Evolutionary conservation across 2,329 filamentous ascomycete species (phyloP).

Genomic region (Lachnellula occidentalis): DNA sequence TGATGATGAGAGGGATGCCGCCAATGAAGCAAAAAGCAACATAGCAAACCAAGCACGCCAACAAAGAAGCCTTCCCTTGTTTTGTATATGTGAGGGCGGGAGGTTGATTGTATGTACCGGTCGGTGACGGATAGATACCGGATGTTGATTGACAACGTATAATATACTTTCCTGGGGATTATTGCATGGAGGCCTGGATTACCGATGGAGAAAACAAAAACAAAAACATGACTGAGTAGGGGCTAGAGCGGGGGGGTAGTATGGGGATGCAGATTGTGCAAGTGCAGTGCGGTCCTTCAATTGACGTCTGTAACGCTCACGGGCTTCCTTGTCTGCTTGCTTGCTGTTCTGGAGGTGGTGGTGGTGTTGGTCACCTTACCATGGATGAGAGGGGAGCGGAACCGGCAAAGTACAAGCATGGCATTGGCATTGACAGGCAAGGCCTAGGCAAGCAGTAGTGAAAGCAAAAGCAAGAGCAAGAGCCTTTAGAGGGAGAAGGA

Average conservation of each 20-base stretch:
- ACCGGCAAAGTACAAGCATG: slow-evolving; percentile 3
- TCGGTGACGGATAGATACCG: slow-evolving; percentile 5
- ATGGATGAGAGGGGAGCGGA: slow-evolving; percentile 3
- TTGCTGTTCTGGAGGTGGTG: not conserved
- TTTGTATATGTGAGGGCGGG: not conserved
- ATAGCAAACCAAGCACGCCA: slow-evolving; percentile 4
- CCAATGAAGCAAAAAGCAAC: not conserved
- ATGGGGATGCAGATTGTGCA: not conserved
- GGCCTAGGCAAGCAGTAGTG: not conserved
- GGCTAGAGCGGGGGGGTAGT: slow-evolving; percentile 1
- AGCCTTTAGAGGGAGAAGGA: not conserved
- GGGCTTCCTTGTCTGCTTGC: not conserved
- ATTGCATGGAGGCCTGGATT: slow-evolving; percentile 9
- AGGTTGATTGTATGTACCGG: slow-evolving; percentile 1
- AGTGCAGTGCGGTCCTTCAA: not conserved
- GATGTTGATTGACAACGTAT: slow-evolving; percentile 2
- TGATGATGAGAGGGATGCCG: not conserved
- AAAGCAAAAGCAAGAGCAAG: no score
- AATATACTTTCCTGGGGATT: slow-evolving; percentile 11
- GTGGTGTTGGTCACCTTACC: slow-evolving; percentile 5
- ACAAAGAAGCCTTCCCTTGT: not conserved
- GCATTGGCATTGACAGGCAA: not conserved
- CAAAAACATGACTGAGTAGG: no score
- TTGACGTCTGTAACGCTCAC: slow-evolving; percentile 7
- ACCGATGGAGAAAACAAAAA: slow-evolving; percentile 1